A percentile compares a stretch with the other conserved stretches of the same genome.
Conservation (phyloP, 2,329 filamentous ascomycete genomes). For the Phaeosphaeria sp. region DNA sequence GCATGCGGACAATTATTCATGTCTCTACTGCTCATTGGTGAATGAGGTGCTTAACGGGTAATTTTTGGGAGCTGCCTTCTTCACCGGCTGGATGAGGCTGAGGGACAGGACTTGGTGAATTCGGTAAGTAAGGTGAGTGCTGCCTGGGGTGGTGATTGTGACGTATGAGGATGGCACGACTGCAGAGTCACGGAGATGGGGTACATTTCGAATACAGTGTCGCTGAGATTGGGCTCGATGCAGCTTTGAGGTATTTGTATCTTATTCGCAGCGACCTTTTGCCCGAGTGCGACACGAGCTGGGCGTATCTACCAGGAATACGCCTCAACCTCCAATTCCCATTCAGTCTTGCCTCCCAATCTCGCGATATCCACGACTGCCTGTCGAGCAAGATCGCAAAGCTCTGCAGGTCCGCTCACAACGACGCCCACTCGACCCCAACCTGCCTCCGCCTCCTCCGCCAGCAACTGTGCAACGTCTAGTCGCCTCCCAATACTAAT, state of each 20-base stretch:
- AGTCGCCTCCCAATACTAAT: conserved; percentile 47
- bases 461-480: conserved; percentile 40
- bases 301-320: conserved; percentile 27
- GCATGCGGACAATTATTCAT: not conserved
- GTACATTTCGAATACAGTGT: not conserved
- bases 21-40: not conserved
- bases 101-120: not conserved
- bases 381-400: conserved; percentile 52
- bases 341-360: conserved; percentile 7
- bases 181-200: not conserved
- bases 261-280: not conserved
- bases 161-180: not conserved
- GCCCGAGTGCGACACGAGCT: not conserved
- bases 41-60: not conserved
- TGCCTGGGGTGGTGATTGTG: not conserved
- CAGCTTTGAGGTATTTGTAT: not conserved
- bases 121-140: not conserved
- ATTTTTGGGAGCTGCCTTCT: not conserved
- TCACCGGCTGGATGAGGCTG: not conserved
- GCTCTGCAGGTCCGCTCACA: conserved; percentile 49
- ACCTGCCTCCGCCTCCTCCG: conserved; percentile 40
- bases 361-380: conserved; percentile 15
- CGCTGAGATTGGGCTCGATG: not conserved
- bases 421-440: conserved; percentile 50
- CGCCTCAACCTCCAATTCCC: conserved; percentile 36